phyloP scores from a whole-genome alignment of 108 stramenopile genomes.

The Cyclostephanos tholiformis region DNA sequence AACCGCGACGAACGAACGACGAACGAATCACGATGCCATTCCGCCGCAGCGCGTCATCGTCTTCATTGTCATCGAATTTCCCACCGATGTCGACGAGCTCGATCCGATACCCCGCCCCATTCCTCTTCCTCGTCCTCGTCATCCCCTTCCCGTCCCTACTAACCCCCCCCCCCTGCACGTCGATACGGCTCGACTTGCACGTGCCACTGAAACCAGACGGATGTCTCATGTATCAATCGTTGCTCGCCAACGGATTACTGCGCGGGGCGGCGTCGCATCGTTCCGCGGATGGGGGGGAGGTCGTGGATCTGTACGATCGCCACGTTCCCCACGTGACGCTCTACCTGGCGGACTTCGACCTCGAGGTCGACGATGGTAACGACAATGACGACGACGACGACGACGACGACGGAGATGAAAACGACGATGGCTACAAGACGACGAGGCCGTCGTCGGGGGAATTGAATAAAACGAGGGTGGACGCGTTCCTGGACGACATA shows the following conservation, averaged over 20 bases:
- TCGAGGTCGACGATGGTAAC: constrained; percentile 20
- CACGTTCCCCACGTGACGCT: constrained; percentile 53
- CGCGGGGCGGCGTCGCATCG: constrained; percentile 22
- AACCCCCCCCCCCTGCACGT: background rate
- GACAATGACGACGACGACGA: background rate
- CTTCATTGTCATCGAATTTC: no score
- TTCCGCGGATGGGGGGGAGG: constrained; percentile 10
- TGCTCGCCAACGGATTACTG: constrained; percentile 34
- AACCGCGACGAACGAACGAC: no score
- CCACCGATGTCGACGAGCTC: no score
- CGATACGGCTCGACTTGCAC: constrained; percentile 41
- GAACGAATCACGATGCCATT: no score
- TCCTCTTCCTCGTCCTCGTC: background rate
- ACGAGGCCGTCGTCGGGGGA: background rate
- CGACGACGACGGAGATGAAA: no score
- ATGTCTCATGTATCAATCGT: constrained; percentile 33
- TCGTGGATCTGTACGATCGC: constrained; percentile 35
- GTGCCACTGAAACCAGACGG: constrained; percentile 25
- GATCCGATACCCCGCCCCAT: no score
- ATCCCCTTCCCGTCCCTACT: no score
- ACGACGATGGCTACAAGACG: background rate
- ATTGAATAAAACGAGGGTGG: constrained; percentile 30
- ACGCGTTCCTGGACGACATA: constrained; percentile 25
- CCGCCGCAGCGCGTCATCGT: no score
- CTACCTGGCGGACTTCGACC: constrained; percentile 53